phyloP scores from a whole-genome alignment of 2,329 filamentous ascomycete species.

The Colletotrichum echinochloae region DNA sequence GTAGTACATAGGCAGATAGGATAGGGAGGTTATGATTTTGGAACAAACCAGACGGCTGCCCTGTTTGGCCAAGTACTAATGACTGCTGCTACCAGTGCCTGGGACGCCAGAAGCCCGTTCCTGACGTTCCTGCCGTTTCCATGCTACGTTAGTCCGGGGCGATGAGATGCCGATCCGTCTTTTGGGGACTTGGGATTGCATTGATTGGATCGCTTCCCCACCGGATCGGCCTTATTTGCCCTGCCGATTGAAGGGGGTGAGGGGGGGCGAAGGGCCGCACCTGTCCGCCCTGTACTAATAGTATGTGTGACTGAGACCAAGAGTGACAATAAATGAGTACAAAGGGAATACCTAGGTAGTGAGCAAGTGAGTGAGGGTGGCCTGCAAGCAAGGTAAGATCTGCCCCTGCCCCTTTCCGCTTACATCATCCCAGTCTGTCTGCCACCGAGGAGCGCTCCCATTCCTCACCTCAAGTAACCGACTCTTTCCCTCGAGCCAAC shows the following conservation, averaged over 20 bases:
- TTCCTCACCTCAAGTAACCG: not conserved
- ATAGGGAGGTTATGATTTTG: too few species aligned
- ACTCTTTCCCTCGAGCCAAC: not conserved
- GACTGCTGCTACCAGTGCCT: too few species aligned
- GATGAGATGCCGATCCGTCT: conserved; percentile 27
- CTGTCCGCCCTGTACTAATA: too few species aligned
- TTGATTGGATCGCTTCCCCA: conserved; percentile 35
- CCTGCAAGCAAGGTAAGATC: not conserved
- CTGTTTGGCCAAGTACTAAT: conserved; percentile 18
- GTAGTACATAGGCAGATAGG: too few species aligned
- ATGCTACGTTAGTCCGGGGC: conserved; percentile 25
- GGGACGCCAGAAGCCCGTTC: conserved; percentile 16
- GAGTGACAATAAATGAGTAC: not conserved
- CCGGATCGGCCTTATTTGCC: conserved; percentile 22
- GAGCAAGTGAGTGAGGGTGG: not conserved
- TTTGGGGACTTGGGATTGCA: conserved; percentile 7
- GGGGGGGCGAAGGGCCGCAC: conserved; percentile 7
- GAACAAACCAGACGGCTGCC: conserved; percentile 9
- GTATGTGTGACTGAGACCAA: not conserved
- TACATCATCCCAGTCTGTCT: not conserved
- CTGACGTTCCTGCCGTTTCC: conserved; percentile 1
- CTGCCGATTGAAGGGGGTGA: conserved; percentile 9
- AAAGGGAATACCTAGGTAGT: too few species aligned
- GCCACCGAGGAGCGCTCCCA: not conserved
- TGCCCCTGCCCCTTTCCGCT: not conserved